phyloP scores from a whole-genome alignment of 805 yeast species.

The Kluyveromyces nonfermentans region DNA sequence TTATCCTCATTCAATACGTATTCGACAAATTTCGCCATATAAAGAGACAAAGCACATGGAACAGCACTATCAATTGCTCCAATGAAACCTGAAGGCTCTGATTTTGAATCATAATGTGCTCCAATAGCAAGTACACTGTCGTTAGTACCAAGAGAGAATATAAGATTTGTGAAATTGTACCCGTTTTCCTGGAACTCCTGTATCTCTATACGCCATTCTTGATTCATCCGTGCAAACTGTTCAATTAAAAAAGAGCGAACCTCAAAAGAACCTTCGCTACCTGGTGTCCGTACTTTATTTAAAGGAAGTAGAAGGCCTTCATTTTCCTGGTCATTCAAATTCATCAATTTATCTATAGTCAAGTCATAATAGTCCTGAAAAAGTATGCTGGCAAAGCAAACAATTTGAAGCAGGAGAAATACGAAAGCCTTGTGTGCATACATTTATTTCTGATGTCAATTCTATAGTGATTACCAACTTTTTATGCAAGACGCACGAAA shows the following conservation, averaged over 20 bases:
- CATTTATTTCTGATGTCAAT: background rate
- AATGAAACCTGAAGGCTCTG: conserved; percentile 42
- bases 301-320: conserved; percentile 24
- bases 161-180: conserved; percentile 31
- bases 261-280: conserved; percentile 31
- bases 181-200: conserved; percentile 32
- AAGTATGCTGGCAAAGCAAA: background rate
- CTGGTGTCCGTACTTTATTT: conserved; percentile 35
- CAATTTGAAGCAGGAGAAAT: background rate
- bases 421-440: background rate
- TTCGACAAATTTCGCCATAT: conserved; percentile 31
- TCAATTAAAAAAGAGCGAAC: conserved; percentile 31
- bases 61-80: conserved; percentile 56
- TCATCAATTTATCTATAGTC: conserved; percentile 1
- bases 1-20: conserved; percentile 6
- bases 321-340: background rate
- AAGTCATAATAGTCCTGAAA: conserved; percentile 3
- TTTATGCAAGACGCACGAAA: too few relatives aligned
- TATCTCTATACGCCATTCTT: conserved; percentile 20
- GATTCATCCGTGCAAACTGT: conserved; percentile 25
- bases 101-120: conserved; percentile 49
- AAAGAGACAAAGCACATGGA: conserved; percentile 44
- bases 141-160: conserved; percentile 23
- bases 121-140: conserved; percentile 32
- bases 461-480: too few relatives aligned